Percentiles rank a stretch among this genome's conserved stretches.
Evolutionary conservation across 805 yeast species (phyloP).

Genomic region (Candida khao-thaluensis): DNA sequence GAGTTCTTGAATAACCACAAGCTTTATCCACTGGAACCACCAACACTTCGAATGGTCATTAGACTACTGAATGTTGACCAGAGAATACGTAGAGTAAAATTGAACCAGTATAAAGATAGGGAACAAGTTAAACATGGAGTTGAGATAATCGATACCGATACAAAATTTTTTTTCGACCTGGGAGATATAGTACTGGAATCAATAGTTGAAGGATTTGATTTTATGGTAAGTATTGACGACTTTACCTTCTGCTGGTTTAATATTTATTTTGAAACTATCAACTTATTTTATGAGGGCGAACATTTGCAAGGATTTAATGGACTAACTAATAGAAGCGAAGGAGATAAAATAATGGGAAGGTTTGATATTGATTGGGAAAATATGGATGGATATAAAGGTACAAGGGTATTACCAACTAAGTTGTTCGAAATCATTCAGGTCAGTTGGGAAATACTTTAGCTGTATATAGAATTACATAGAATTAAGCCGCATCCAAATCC

Average conservation of each 20-base stretch:
- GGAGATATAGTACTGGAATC: not conserved
- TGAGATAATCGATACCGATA: not conserved
- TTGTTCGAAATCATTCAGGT: conserved; percentile 52
- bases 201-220: conserved; percentile 12
- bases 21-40: not conserved
- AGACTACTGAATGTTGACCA: not conserved
- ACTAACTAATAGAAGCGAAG: not conserved
- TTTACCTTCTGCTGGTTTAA: conserved; percentile 33
- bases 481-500: conserved; percentile 1
- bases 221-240: conserved; percentile 17
- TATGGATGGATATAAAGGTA: conserved; percentile 70
- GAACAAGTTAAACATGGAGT: conserved; percentile 5
- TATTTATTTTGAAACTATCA: conserved; percentile 7
- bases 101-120: not conserved
- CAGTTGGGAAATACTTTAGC: conserved; percentile 37
- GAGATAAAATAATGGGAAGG: not conserved
- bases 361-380: conserved; percentile 28
- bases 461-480: not conserved
- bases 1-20: not conserved
- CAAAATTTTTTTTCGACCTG: not conserved
- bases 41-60: not conserved
- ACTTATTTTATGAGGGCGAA: not conserved
- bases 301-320: not conserved
- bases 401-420: conserved; percentile 49
- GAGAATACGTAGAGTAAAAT: not conserved